These are phyloP conservation scores for Conoideocrella luteorostrata DNA, from an alignment of 2,329 filamentous ascomycete species.

Conservation along the genomic window DNA sequence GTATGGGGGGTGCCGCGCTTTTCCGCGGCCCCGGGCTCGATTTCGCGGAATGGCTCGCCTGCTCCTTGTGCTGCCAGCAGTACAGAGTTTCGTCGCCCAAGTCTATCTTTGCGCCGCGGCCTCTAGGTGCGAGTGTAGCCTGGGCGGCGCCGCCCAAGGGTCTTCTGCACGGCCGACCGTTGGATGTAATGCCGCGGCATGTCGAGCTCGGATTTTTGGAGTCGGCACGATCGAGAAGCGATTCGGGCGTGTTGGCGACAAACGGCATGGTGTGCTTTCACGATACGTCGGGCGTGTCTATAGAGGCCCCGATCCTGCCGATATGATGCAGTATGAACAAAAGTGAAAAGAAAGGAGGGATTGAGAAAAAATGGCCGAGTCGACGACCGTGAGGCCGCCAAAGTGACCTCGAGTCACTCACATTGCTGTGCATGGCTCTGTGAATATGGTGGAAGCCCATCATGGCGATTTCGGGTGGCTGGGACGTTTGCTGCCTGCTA, in stretches of 20 bases:
- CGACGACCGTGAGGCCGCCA: background rate
- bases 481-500: too few relatives aligned
- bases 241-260: conserved; percentile 65
- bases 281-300: background rate
- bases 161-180: conserved; percentile 77
- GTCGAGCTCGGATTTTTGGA: conserved; percentile 78
- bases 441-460: background rate
- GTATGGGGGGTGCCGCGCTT: conserved; percentile 44
- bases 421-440: background rate
- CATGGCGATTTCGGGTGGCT: background rate
- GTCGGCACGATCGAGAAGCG: conserved; percentile 69
- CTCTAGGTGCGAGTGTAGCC: conserved; percentile 12
- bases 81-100: conserved; percentile 59
- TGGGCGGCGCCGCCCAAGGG: conserved; percentile 40
- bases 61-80: conserved; percentile 94
- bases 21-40: conserved; percentile 39
- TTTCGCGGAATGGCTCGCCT: conserved; percentile 51
- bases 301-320: too few relatives aligned
- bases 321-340: too few relatives aligned
- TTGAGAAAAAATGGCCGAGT: too few relatives aligned
- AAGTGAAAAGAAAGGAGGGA: too few relatives aligned
- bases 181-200: conserved; percentile 79
- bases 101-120: conserved; percentile 31
- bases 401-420: background rate
- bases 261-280: conserved; percentile 27